A percentile compares a stretch with the other conserved stretches of the same genome.
Evolutionary conservation across 2,329 filamentous ascomycete genomes (phyloP).

Genomic region (Fusarium sp.): DNA sequence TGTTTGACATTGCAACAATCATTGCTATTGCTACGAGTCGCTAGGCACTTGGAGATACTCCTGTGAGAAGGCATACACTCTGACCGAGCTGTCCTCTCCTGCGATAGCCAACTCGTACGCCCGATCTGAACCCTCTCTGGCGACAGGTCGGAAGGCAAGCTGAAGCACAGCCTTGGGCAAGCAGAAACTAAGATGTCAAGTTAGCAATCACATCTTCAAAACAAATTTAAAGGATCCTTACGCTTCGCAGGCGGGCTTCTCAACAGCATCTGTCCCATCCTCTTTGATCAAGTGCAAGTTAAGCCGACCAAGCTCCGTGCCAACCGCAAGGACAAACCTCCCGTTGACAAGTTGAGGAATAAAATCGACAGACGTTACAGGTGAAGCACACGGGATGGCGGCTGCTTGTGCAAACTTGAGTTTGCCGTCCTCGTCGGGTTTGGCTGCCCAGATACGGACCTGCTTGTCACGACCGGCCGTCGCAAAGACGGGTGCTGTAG

Average conservation of each 20-base stretch:
- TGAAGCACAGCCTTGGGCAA: slow-evolving; percentile 75
- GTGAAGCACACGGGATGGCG: slow-evolving; percentile 65
- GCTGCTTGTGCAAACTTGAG: slow-evolving; percentile 63
- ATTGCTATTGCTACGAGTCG: slow-evolving; percentile 29
- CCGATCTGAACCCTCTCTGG: slow-evolving; percentile 43
- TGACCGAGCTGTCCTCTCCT: slow-evolving; percentile 71
- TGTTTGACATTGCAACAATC: slow-evolving; percentile 13
- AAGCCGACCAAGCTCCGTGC: slow-evolving; percentile 67
- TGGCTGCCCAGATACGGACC: slow-evolving; percentile 76
- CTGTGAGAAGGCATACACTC: slow-evolving; percentile 63
- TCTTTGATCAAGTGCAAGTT: slow-evolving; percentile 57
- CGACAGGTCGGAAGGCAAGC: slow-evolving; percentile 74
- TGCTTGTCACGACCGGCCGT: slow-evolving; percentile 92
- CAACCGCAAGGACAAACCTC: slow-evolving; percentile 63
- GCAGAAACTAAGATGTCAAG: slow-evolving; percentile 39
- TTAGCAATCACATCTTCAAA: slow-evolving; percentile 21
- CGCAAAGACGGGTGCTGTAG: slow-evolving; percentile 69
- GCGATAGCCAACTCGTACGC: slow-evolving; percentile 63
- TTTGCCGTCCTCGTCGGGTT: slow-evolving; percentile 46
- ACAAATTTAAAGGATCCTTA: slow-evolving; percentile 47
- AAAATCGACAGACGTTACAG: slow-evolving; percentile 81
- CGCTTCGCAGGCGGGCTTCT: slow-evolving; percentile 52
- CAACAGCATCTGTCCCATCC: slow-evolving; percentile 53
- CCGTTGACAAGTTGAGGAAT: slow-evolving; percentile 51
- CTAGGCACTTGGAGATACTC: slow-evolving; percentile 38